Evolutionary conservation across 2,329 filamentous ascomycete species (phyloP), one percentile per base, ranked within the genome.

Genomic region (Fusarium marasasianum): DNA sequence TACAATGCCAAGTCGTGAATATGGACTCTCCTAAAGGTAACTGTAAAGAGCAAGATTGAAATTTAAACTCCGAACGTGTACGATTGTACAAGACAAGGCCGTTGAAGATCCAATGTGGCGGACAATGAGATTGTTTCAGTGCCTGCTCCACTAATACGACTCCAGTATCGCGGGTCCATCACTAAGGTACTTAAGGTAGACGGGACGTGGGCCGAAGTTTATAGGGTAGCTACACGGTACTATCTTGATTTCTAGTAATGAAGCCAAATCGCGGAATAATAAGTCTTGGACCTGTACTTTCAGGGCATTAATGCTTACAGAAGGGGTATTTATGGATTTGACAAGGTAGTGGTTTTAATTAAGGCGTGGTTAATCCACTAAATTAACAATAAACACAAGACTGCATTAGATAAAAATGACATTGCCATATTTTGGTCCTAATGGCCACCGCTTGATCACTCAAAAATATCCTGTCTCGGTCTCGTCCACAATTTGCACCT

Each of bases 401-500:
- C 45, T 48, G 45, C 20, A 22, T 29, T 17, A 8, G 22, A 17
- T 12, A 48, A 14, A 10, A 31, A 14, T 24, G 15, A 17, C n/a
- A 43, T 17, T 29, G 24, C 26, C 24, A 22, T 47, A 18, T 29
- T n/a, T n/a, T 22, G 13, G 24, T 15, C 44, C 24, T 11, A 15
- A 29, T 11, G 13, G 14, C 44, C 22, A 53, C 10, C 20, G 10
- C 24, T 26, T 4, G 17, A 29, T 51, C 56, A 50, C n/a, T 61
- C 56, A 79, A 59, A 79, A 79, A 55, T 70, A 76, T 6, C 44
- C 70, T 35, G 77, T 78, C 47, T 79, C 77, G 6, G 58, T 72
- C 18, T 79, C 77, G n/a, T 82, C 80, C 17, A 82, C 74, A 63
- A 82, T 81, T 43, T 82, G 81, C 37, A 82, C 81, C 68, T 82